Percentiles rank a stretch among this genome's conserved stretches.
Conservation (phyloP, 164 flowering plant genomes). For the Vitis rotundifolia region DNA sequence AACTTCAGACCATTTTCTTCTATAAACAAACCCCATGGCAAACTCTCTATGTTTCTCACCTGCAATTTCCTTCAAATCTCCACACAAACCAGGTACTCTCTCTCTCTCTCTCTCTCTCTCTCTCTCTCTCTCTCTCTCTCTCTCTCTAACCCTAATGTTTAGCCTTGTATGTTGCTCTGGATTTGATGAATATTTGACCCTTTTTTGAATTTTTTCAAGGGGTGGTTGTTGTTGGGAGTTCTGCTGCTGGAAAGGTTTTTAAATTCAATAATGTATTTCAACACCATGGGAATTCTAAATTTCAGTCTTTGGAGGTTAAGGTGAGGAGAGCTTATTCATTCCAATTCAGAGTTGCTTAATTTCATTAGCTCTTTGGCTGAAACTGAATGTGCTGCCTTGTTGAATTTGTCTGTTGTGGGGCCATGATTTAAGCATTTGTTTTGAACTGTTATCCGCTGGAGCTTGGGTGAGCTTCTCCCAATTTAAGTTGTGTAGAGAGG, state of each 20-base stretch:
- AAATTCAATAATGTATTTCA: constrained; percentile 20
- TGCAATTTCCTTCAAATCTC: constrained; percentile 30
- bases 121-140: neutral
- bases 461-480: too few species aligned
- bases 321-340: constrained; percentile 24
- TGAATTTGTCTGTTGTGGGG: too few species aligned
- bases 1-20: neutral
- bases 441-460: too few species aligned
- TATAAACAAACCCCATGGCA: constrained; percentile 26
- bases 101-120: neutral
- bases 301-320: constrained; percentile 45
- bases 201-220: constrained; percentile 22
- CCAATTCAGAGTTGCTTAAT: neutral
- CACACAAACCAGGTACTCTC: constrained; percentile 47
- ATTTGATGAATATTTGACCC: neutral
- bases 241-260: constrained; percentile 28
- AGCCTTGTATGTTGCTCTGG: neutral
- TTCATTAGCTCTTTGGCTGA: neutral
- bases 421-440: too few species aligned
- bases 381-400: neutral
- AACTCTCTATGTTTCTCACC: constrained; percentile 43
- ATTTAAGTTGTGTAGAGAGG: too few species aligned
- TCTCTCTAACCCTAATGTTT: neutral
- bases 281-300: constrained; percentile 23
- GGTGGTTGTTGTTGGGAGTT: constrained; percentile 25